Evolutionary conservation across 2,329 filamentous ascomycete genomes (phyloP), one percentile per base, ranked within the genome.

Genomic region (Microcera coccophila): DNA sequence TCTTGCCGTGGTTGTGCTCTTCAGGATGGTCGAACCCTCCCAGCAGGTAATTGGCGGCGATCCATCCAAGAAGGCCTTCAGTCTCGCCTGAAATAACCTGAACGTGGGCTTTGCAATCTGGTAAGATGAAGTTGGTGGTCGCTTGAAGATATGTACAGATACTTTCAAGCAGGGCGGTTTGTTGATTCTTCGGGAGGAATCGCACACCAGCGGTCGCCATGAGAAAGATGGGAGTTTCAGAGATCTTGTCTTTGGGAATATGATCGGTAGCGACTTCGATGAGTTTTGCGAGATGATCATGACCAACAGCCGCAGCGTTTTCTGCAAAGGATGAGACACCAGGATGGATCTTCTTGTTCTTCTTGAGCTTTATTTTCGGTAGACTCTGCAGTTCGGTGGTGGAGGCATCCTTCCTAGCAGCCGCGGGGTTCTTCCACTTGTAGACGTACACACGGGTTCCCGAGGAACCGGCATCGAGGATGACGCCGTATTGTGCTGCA

Each of bases 181-280:
- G 86, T 62, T 96, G 81, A 5, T 75, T 60, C 31, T 85, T 75
- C 5, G 86, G 84, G 2, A 98, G 75, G 14, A 98, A 74, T 44
- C 93, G 86, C 81, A 98, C 93, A 34, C 93, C 93, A 9, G 93
- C 93, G 0, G 93, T 98, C 20, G 93, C 93, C 67, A 98, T 89
- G 38, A 98, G 74, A 64, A 95, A 98, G 41, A 98, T 81, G 1
- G 93, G 93, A 0, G 94, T 98, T 44, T 93, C 82, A 48, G 82
- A 71, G 37, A 93, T 79, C 55, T 88, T 86, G 43, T 87, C 76
- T 28, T 75, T 66, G 5, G 91, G 91, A 17, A 98, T 83, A 45
- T 89, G 74, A 22, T 83, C 75, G 51, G 88, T 78, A 12, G 91
- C 93, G 67, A 95, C 89, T 35, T 89, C 78, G 52, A 97, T 74